Evolutionary conservation across 441 rosid genomes (phyloP), one percentile per base, ranked within the genome.

Genomic region (Lepidium campestre): DNA sequence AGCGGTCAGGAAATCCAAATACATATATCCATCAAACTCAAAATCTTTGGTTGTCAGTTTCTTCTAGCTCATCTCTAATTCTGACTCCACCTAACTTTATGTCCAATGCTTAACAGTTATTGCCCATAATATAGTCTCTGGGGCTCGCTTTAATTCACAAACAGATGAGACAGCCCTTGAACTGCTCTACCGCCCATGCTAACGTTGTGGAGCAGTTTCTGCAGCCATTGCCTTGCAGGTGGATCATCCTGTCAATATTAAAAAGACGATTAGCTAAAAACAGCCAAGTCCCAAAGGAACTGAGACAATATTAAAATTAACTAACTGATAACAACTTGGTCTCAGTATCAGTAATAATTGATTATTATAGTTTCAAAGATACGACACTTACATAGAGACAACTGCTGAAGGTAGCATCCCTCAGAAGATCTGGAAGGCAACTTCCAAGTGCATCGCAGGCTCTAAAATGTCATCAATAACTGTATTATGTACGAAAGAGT

Each of bases 361-460:
- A 32, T 46, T 55, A 19, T 37, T 9, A 37, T 65, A 60, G 50
- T 84, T 64, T 31, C 36, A 64, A 62, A 63, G 34, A 65, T 41
- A 57, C 54, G 32, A 60, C 29, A 81, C 92, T 85, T 84, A 93
- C 98, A 57, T 81, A 89, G 62, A 93, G 91, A 79, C 97, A 88
- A 47, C 76, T 67, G 57, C 74, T 81, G 80, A 93, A 93, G 70
- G 86, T 80, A 70, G 84, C 81, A 77, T 90, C 95, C 58, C 84
- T 81, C 32, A 93, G 80, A 93, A 85, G 81, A 57, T 85, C 90
- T 13, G 98, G 97, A 46, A 93, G 88, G 80, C 96, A 90, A 65
- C 83, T 82, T 74, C 84, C 74, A 41, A 93, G 63, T 13, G 98
- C 96, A 57, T 87, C 88, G 52, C 96, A 87, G 41, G 97, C 98